Base-by-base conservation (phyloP, 2,329 filamentous ascomycete genomes). In the Parastagonospora avenae region DNA sequence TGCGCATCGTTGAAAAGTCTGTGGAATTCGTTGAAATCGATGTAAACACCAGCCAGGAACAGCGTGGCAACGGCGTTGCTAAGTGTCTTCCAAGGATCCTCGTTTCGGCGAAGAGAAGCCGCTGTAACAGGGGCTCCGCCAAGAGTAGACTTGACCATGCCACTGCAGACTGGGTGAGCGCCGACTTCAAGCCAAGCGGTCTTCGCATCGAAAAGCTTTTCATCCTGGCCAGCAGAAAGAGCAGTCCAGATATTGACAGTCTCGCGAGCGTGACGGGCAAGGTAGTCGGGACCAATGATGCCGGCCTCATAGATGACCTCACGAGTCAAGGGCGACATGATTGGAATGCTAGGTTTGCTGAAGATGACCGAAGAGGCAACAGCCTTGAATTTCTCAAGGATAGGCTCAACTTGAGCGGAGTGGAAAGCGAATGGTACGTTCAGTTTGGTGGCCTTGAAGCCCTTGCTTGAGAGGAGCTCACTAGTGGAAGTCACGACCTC, bases 21-120 rank as follows among this genome's bases (percentile, higher is more conserved):
- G 71, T 89, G 85, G 64, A 83, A 89, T 72, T 91, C 88, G 52
- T 85, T 82, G 82, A 89, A 92, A 67, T 88, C 80, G 50, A 92
- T 77, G 36, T 80, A 76, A 7, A 89, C 74, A 33, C 88, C 88
- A 8, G 80, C 80, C 4, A 76, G 75, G 72, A 89, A 85, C 0
- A 92, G 77, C 1, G 80, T 78, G 56, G 80, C 80, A 46, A 89
- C 74, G 60, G 77, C 85, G 49, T 73, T 75, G 16, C 82, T 76
- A 10, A 91, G 75, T 0, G 85, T 88, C 73, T 84, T 85, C 81
- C 85, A 90, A 16, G 82, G 77, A 51, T 82, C 76, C 64, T 89
- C 85, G 37, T 79, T 81, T 50, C 85, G 83, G 29, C 84, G 84
- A 9, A 90, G 76, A 2, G 86, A 85, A 2, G 85, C 80, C 9